Evolutionary conservation across 108 stramenopile genomes (phyloP).

Genomic region (Cyclotella sp.): DNA sequence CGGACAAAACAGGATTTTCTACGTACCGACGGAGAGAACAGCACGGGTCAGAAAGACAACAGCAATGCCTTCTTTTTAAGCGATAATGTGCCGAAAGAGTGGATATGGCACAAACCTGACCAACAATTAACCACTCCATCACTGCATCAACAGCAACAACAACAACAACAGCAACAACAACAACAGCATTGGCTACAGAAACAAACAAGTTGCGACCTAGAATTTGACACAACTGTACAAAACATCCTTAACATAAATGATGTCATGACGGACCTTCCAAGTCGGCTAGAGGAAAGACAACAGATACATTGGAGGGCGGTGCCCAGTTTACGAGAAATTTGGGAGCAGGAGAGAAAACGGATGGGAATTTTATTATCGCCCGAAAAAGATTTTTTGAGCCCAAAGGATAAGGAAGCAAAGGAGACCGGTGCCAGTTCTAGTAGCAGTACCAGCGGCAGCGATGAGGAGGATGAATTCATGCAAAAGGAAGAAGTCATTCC

Average conservation of each 20-base stretch:
- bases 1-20: constrained; percentile 43
- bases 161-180: background rate
- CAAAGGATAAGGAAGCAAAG: constrained; percentile 8
- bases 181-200: constrained; percentile 53
- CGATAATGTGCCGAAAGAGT: constrained; percentile 26
- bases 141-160: background rate
- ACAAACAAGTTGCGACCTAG: constrained; percentile 77
- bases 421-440: constrained; percentile 16
- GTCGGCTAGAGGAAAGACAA: constrained; percentile 58
- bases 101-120: constrained; percentile 42
- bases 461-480: constrained; percentile 1
- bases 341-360: constrained; percentile 79
- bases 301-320: constrained; percentile 89
- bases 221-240: constrained; percentile 75
- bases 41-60: constrained; percentile 14
- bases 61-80: constrained; percentile 31
- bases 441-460: constrained; percentile 13
- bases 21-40: background rate
- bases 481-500: constrained; percentile 13
- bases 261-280: constrained; percentile 68
- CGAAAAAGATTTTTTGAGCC: constrained; percentile 76
- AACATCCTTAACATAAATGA: constrained; percentile 70
- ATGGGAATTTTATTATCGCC: constrained; percentile 71
- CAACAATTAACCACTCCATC: background rate
- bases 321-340: constrained; percentile 86